phyloP scores from a whole-genome alignment of 1,284 basidiomycete species.

The Leucoagaricus sp. region DNA sequence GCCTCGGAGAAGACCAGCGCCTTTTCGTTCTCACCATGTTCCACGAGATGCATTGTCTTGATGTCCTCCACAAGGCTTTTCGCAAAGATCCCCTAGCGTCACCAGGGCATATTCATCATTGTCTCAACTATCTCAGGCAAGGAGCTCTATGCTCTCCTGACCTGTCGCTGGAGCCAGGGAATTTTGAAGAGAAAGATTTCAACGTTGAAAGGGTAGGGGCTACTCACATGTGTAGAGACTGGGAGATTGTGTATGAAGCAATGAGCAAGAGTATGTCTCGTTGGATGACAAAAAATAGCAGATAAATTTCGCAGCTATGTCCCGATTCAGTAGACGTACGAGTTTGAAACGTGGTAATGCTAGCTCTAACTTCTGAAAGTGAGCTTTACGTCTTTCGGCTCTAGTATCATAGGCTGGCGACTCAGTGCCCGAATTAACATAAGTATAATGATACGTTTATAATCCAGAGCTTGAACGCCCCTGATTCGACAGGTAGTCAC shows the following conservation, averaged over 20 bases:
- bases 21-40: conserved; percentile 1
- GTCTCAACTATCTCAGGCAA: conserved; percentile 7
- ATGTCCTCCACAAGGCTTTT: not conserved
- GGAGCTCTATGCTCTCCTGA: not conserved
- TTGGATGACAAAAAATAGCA: not conserved
- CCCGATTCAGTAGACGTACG: no score
- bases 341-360: no score
- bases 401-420: no score
- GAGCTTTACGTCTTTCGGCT: no score
- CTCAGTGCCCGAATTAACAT: no score
- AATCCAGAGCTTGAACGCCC: no score
- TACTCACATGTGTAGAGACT: conserved; percentile 2
- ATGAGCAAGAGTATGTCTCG: not conserved
- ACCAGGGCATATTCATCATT: conserved; percentile 4
- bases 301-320: no score
- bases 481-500: no score
- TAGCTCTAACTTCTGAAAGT: no score
- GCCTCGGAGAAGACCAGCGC: not conserved
- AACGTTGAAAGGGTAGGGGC: not conserved
- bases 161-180: not conserved
- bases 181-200: conserved; percentile 3
- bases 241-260: not conserved
- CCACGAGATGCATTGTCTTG: conserved; percentile 3
- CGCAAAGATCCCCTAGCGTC: conserved; percentile 1
- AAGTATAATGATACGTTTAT: no score